These are phyloP conservation scores for Auriscalpium vulgare DNA, from an alignment of 768 basidiomycete species.

Conservation along the genomic window DNA sequence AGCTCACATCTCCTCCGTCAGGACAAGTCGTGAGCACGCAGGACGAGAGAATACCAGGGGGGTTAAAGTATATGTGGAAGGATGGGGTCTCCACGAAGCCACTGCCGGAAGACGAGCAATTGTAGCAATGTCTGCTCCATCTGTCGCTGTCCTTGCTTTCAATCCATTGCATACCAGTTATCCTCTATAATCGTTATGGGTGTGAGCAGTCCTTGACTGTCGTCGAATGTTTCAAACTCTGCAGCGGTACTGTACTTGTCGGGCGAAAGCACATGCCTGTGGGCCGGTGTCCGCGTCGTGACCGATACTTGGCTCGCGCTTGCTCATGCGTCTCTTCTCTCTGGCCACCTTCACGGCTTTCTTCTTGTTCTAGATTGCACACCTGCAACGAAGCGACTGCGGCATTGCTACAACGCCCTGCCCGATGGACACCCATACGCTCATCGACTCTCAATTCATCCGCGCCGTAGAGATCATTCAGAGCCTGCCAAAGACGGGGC, in stretches of 20 bases:
- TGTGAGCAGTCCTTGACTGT: too few relatives aligned
- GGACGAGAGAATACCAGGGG: slow-evolving; percentile 60
- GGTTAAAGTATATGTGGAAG: slow-evolving; percentile 69
- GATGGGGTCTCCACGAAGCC: slow-evolving; percentile 39
- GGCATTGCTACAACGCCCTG: too few relatives aligned
- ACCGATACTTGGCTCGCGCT: too few relatives aligned
- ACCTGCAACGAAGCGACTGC: background rate
- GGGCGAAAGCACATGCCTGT: too few relatives aligned
- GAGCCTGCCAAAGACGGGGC: slow-evolving; percentile 84
- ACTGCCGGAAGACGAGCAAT: background rate
- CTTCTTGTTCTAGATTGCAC: background rate
- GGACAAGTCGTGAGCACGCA: slow-evolving; percentile 52
- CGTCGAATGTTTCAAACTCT: too few relatives aligned
- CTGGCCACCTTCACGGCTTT: background rate
- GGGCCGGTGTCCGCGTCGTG: too few relatives aligned
- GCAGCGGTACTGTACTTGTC: too few relatives aligned
- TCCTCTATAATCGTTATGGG: too few relatives aligned
- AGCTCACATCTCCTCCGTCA: slow-evolving; percentile 18
- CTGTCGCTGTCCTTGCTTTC: background rate
- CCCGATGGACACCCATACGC: slow-evolving; percentile 52
- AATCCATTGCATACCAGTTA: too few relatives aligned
- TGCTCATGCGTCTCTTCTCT: too few relatives aligned
- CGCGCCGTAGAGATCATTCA: slow-evolving; percentile 94
- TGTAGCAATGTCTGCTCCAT: background rate
- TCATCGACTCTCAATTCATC: slow-evolving; percentile 82